Evolutionary conservation across 2,329 filamentous ascomycete species (phyloP).

Genomic region (Ophiocordyceps camponoti-leonardi): DNA sequence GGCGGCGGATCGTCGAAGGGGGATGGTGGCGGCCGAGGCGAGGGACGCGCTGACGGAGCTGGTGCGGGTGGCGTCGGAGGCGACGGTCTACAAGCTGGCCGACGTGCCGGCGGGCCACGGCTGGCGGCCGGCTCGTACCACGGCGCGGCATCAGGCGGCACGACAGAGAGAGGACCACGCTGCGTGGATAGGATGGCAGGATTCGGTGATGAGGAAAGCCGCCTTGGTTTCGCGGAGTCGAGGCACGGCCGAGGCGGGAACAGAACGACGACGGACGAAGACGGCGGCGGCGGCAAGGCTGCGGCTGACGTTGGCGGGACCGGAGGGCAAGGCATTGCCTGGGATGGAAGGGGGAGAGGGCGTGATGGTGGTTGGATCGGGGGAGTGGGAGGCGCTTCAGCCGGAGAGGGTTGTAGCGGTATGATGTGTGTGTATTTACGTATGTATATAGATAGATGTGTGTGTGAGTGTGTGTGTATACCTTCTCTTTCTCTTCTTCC

Average conservation of each 20-base stretch:
- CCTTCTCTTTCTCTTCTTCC: slow-evolving; percentile 13
- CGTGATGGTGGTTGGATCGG: slow-evolving; percentile 34
- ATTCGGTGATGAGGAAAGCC: slow-evolving; percentile 35
- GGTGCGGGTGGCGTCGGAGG: slow-evolving; percentile 38
- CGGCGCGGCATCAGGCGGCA: slow-evolving; percentile 49
- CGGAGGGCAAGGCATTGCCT: slow-evolving; percentile 24
- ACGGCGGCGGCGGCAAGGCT: slow-evolving; percentile 35
- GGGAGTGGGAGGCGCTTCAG: slow-evolving; percentile 34
- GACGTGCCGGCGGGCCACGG: slow-evolving; percentile 35
- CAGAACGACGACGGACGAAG: slow-evolving; percentile 12
- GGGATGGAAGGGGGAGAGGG: slow-evolving; percentile 15
- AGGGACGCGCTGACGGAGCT: slow-evolving; percentile 48
- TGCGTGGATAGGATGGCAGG: slow-evolving; percentile 41
- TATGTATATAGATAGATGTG: too few species aligned
- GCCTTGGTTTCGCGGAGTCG: slow-evolving; percentile 11
- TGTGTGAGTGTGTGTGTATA: too few species aligned
- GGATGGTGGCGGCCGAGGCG: slow-evolving; percentile 40
- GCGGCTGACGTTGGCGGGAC: slow-evolving; percentile 21
- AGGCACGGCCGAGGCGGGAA: slow-evolving; percentile 11
- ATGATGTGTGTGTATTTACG: neutral
- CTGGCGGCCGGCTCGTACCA: slow-evolving; percentile 48
- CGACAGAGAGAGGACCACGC: slow-evolving; percentile 48
- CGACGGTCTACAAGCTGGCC: slow-evolving; percentile 42
- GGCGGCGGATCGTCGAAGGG: slow-evolving; percentile 29
- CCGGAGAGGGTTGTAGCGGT: neutral